Conservation (phyloP, 2,329 filamentous ascomycete species). For the Paraconiothyrium brasiliense region DNA sequence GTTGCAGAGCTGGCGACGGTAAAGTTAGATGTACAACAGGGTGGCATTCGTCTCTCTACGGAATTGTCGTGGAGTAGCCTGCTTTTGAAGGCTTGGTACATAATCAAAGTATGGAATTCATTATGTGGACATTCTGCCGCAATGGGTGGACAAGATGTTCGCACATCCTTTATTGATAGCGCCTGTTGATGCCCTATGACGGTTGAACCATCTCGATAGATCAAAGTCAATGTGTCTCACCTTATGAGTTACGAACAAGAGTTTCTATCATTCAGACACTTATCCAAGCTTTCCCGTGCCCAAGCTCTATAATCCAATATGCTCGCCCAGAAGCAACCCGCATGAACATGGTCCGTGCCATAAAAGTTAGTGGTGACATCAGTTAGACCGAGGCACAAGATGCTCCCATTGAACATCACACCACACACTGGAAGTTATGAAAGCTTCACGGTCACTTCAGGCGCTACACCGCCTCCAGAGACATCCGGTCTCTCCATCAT, state of each 20-base stretch:
- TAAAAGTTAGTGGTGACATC: conserved; percentile 23
- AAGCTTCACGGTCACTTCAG: conserved; percentile 6
- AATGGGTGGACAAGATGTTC: no score
- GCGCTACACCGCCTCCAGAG: conserved; percentile 8
- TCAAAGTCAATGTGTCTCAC: no score
- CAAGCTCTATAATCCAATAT: background rate
- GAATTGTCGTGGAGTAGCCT: background rate
- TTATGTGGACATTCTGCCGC: background rate
- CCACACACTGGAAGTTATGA: conserved; percentile 13
- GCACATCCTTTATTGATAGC: no score
- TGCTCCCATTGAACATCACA: background rate
- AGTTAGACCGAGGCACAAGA: conserved; percentile 10
- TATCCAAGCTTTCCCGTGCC: background rate
- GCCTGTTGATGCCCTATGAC: no score
- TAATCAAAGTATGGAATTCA: background rate
- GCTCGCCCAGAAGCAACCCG: conserved; percentile 21
- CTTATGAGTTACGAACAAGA: no score
- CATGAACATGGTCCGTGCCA: conserved; percentile 18
- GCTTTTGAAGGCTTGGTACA: background rate
- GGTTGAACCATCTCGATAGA: no score
- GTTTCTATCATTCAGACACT: background rate
- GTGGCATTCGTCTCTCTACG: background rate
- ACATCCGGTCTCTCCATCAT: conserved; percentile 1
- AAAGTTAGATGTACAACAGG: conserved; percentile 21
- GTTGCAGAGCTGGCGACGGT: conserved; percentile 43